These are phyloP conservation scores for Plasmodium knowlesi DNA, from an alignment of 169 alveolate genomes.

Conservation along the genomic window DNA sequence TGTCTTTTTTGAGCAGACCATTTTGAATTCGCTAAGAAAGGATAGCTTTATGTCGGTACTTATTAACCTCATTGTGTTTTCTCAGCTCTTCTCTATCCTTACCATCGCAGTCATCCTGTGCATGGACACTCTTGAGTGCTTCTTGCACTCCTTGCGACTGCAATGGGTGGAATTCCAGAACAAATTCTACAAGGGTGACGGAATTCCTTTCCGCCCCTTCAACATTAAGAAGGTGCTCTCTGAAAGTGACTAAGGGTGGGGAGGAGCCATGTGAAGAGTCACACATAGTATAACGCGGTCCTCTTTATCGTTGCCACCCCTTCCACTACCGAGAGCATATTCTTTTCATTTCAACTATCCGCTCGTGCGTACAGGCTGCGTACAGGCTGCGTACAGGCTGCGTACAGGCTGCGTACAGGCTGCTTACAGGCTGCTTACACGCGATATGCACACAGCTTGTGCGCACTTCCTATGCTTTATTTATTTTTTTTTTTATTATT, in stretches of 20 bases:
- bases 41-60: conserved; percentile 70
- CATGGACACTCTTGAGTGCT: conserved; percentile 99
- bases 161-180: conserved; percentile 99
- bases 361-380: neutral
- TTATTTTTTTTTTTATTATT: neutral
- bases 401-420: no score
- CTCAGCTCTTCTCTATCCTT: conserved; percentile 89
- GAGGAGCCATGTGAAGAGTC: neutral
- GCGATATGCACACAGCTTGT: neutral
- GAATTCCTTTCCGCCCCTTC: conserved; percentile 83
- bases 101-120: conserved; percentile 97
- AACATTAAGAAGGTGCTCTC: conserved; percentile 52
- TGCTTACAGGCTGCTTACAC: no score
- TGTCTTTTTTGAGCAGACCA: conserved; percentile 93
- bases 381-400: no score
- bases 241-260: neutral
- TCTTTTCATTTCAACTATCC: neutral
- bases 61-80: conserved; percentile 84
- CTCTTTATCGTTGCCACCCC: neutral
- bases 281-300: neutral
- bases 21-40: conserved; percentile 66
- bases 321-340: neutral
- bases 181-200: conserved; percentile 99
- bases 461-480: neutral
- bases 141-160: conserved; percentile 98